Base-by-base conservation (phyloP, 768 basidiomycete genomes). In the Kwoniella europaea region DNA sequence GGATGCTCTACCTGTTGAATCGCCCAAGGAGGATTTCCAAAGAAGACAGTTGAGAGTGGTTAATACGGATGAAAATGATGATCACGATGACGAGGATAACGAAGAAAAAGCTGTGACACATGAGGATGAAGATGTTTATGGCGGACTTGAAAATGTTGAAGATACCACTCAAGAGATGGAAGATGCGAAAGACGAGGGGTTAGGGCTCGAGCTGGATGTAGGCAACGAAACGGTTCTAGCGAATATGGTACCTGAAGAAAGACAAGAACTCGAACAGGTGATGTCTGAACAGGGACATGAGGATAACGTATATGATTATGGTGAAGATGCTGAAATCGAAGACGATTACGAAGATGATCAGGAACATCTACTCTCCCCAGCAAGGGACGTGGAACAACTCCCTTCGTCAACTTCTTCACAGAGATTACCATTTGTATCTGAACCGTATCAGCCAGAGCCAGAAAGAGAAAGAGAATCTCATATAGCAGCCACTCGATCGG, bases 221-320 rank as follows among this genome's bases (percentile, higher is more conserved):
- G 73, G 73, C 15, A 59, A 71, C 29, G 71, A 69, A 56, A 74
- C 71, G 3, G 55, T 74, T 16, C 57, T 74, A 15, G 71, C 71
- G 4, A 65, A 74, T 44, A 50, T 76, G 24, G 58, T 74, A 12
- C 58, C 73, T 6, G 63, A 72, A 22, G 71, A 68, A 22, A 22
- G 64, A 20, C 44, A 72, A 56, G 66, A 68, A 44, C 22, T 65
- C 9, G 63, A 65, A 10, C 68, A 71, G 29, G 69, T 69, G 55
- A 70, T 70, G 68, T 70, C 68, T 7, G 46, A 58, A 10, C 65
- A 59, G 22, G 65, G 65, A 3, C 63, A 70, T 13, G 68, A 60
- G 10, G 44, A 71, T 27, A 71, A 67, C 7, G 54, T 52, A 12
- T 74, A 74, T 58, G 67, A 71, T 54, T 74, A 74, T 43, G 73